Conservation (phyloP, 2,329 filamentous ascomycete species). For the Chrysosphaeria jannelii region DNA sequence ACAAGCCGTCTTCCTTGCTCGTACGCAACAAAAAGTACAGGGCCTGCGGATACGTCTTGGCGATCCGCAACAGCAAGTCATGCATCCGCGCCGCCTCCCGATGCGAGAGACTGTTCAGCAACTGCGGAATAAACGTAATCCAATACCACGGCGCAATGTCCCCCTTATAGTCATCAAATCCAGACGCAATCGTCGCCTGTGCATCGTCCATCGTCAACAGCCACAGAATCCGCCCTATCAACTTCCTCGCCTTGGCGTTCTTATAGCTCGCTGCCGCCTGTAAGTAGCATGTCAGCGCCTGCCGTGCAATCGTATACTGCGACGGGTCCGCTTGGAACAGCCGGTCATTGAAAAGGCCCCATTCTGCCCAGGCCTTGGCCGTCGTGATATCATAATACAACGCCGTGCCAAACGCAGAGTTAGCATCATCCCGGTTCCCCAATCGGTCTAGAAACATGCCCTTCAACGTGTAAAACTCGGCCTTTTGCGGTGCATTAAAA, state of each 20-base stretch:
- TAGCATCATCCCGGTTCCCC: slow-evolving; percentile 66
- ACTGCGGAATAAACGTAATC: slow-evolving; percentile 95
- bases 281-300: slow-evolving; percentile 83
- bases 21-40: slow-evolving; percentile 89
- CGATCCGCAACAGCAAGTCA: slow-evolving; percentile 68
- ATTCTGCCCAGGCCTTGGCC: slow-evolving; percentile 95
- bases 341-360: slow-evolving; percentile 93
- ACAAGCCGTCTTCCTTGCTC: slow-evolving; percentile 73
- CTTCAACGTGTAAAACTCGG: slow-evolving; percentile 96
- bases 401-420: slow-evolving; percentile 80
- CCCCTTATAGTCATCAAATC: slow-evolving; percentile 90
- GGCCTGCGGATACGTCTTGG: slow-evolving; percentile 82
- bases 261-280: slow-evolving; percentile 93
- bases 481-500: slow-evolving; percentile 85
- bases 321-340: slow-evolving; percentile 76
- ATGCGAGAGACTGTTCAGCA: slow-evolving; percentile 70
- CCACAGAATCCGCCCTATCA: slow-evolving; percentile 84
- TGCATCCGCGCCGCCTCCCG: slow-evolving; percentile 74
- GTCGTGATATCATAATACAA: slow-evolving; percentile 87
- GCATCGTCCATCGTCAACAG: slow-evolving; percentile 77
- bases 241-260: slow-evolving; percentile 80
- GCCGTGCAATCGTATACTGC: slow-evolving; percentile 58
- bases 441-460: slow-evolving; percentile 97
- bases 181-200: slow-evolving; percentile 50
- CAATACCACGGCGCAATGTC: slow-evolving; percentile 98